A percentile compares a stretch with the other conserved stretches of the same genome.
Evolutionary conservation across 2,329 filamentous ascomycete genomes (phyloP).

Genomic region (Aspergillus pseudotamarii): DNA sequence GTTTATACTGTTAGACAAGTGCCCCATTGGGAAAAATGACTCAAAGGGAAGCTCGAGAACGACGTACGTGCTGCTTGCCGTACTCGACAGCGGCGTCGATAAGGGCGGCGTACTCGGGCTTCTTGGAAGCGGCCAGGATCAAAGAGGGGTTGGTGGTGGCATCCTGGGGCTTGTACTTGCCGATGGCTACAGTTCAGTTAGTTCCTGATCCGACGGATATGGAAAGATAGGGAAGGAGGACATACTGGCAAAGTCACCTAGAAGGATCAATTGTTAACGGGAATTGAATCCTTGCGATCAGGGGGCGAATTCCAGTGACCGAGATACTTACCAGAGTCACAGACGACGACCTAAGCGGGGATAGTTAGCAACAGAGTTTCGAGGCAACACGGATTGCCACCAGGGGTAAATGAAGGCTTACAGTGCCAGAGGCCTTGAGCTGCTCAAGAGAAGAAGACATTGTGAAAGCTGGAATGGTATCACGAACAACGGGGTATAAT

Average conservation of each 20-base stretch:
- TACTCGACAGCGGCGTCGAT: slow-evolving; percentile 83
- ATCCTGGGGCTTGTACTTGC: slow-evolving; percentile 99
- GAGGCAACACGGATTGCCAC: background rate
- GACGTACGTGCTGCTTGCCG: slow-evolving; percentile 72
- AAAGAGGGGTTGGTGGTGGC: slow-evolving; percentile 99
- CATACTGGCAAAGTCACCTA: slow-evolving; percentile 78
- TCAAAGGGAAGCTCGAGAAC: slow-evolving; percentile 31
- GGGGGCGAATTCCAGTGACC: background rate
- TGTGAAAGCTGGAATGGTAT: slow-evolving; percentile 23
- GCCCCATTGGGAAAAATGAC: background rate
- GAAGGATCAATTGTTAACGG: slow-evolving; percentile 27
- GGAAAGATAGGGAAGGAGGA: slow-evolving; percentile 30
- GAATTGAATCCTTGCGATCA: slow-evolving; percentile 25
- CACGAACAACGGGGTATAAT: background rate
- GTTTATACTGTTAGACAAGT: slow-evolving; percentile 9
- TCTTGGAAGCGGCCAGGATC: slow-evolving; percentile 97
- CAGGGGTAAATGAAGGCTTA: slow-evolving; percentile 56
- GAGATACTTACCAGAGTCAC: slow-evolving; percentile 79
- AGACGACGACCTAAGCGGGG: slow-evolving; percentile 77
- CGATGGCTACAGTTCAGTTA: slow-evolving; percentile 68
- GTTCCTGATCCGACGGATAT: slow-evolving; percentile 4
- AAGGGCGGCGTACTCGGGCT: slow-evolving; percentile 90
- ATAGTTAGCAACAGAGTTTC: slow-evolving; percentile 17
- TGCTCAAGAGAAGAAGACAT: slow-evolving; percentile 95
- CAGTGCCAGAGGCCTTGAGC: slow-evolving; percentile 94